phyloP scores from a whole-genome alignment of 2,329 filamentous ascomycete genomes.

The Zymoseptoria brevis region DNA sequence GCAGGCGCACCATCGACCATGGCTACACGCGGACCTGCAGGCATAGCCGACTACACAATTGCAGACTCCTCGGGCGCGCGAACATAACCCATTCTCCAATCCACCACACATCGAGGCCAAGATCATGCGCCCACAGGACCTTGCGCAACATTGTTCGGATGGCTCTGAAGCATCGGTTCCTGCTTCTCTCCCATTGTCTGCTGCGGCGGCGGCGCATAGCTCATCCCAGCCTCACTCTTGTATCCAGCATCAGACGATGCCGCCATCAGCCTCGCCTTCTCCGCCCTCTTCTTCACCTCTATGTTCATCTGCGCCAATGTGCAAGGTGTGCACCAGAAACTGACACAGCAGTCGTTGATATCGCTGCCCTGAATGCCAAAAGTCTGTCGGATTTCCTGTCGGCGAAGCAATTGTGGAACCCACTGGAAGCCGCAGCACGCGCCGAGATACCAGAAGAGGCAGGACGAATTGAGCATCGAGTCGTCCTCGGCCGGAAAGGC shows the following conservation, averaged over 20 bases:
- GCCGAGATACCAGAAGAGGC: constrained; percentile 3
- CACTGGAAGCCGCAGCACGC: constrained; percentile 1
- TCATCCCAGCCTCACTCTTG: background rate
- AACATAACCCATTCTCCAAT: background rate
- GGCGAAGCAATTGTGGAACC: constrained; percentile 9
- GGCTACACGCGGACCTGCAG: background rate
- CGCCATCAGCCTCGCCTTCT: background rate
- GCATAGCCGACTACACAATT: background rate
- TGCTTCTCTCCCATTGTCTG: background rate
- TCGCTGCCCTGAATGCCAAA: constrained; percentile 11
- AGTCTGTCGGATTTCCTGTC: constrained; percentile 8
- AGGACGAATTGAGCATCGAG: constrained; percentile 6
- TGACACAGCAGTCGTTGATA: constrained; percentile 7
- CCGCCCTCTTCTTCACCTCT: constrained; percentile 16
- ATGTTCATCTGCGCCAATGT: constrained; percentile 15
- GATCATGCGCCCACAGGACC: background rate
- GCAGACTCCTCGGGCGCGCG: background rate
- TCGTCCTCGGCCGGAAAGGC: constrained; percentile 5
- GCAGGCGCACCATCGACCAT: too few relatives aligned
- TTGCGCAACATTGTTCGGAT: background rate
- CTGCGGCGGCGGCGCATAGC: background rate
- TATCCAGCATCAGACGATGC: background rate
- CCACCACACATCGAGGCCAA: background rate
- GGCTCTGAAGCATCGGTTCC: background rate
- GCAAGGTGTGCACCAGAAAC: constrained; percentile 8